A percentile compares a stretch with the other conserved stretches of the same genome.
Conservation (phyloP, 2,329 filamentous ascomycete species). For the Fusarium marasasianum region DNA sequence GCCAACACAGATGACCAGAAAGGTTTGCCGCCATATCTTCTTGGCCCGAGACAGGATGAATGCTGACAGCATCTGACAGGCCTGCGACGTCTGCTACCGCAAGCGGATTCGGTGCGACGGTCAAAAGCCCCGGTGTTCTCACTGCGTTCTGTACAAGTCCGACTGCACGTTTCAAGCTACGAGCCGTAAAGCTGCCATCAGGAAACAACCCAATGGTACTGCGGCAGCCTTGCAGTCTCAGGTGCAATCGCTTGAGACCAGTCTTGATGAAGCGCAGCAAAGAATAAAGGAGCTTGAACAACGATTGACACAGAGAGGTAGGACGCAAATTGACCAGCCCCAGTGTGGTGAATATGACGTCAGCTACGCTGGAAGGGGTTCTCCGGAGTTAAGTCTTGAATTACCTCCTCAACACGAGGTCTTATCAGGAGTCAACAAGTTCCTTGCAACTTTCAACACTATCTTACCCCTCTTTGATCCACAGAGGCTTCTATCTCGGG, state of each 20-base stretch:
- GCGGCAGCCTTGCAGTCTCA: not conserved
- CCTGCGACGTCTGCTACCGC: constrained; percentile 29
- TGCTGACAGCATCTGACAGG: not conserved
- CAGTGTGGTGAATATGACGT: not conserved
- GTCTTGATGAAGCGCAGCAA: not conserved
- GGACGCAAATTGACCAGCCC: fast-evolving
- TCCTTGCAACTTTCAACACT: constrained; percentile 6
- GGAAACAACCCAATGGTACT: fast-evolving
- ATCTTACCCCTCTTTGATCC: constrained; percentile 22
- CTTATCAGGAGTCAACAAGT: not conserved
- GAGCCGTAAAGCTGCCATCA: not conserved
- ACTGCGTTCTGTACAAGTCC: constrained; percentile 1
- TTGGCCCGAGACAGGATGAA: fast-evolving
- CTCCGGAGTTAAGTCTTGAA: not conserved
- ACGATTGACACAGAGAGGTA: not conserved
- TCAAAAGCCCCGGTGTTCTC: constrained; percentile 10
- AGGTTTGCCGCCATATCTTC: not conserved
- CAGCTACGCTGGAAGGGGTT: fast-evolving
- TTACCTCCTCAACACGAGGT: not conserved
- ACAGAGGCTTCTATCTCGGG: not conserved
- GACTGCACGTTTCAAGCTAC: constrained; percentile 5
- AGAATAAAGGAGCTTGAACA: not conserved
- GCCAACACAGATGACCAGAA: not conserved
- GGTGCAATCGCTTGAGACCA: not conserved
- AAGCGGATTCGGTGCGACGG: constrained; percentile 30